A percentile compares a stretch with the other conserved stretches of the same genome.
Conservation (phyloP, 768 basidiomycete genomes). For the Collybia sp. region DNA sequence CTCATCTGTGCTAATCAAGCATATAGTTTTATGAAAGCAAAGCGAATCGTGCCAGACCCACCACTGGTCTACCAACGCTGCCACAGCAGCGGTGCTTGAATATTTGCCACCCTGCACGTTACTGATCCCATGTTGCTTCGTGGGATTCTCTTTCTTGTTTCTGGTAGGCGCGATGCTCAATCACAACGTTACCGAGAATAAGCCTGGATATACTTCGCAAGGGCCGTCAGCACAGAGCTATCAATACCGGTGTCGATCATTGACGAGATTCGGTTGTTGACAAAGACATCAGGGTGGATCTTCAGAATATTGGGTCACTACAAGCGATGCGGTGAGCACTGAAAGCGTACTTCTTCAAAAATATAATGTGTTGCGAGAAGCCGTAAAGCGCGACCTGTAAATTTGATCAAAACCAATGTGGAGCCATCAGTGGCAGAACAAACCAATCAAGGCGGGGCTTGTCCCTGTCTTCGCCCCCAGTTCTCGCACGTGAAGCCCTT, state of each 20-base stretch:
- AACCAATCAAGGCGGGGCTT: slow-evolving; percentile 22
- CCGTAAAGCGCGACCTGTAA: slow-evolving; percentile 22
- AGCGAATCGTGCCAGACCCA: slow-evolving; percentile 1
- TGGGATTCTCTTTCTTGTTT: background rate
- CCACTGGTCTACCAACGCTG: slow-evolving; percentile 13
- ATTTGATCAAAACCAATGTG: background rate
- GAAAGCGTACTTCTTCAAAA: slow-evolving; percentile 20
- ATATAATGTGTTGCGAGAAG: slow-evolving; percentile 27
- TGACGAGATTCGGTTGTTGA: slow-evolving; percentile 24
- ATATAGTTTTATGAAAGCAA: background rate
- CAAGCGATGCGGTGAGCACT: background rate
- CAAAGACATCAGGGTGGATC: slow-evolving; percentile 19
- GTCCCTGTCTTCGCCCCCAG: slow-evolving; percentile 17
- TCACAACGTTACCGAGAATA: too few species aligned
- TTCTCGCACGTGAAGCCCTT: slow-evolving; percentile 22
- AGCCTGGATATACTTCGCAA: slow-evolving; percentile 7
- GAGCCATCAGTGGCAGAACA: slow-evolving; percentile 1
- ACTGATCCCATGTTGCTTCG: slow-evolving; percentile 1
- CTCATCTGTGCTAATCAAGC: slow-evolving; percentile 12
- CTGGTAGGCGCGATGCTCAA: background rate
- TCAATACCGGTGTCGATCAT: slow-evolving; percentile 20
- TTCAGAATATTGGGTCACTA: background rate
- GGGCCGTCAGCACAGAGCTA: slow-evolving; percentile 8
- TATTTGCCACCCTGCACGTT: slow-evolving; percentile 6
- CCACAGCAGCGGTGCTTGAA: slow-evolving; percentile 6